These are phyloP conservation scores for Cokeromyces recurvatus DNA, from an alignment of 371 early-diverging fungal species.

Conservation along the genomic window DNA sequence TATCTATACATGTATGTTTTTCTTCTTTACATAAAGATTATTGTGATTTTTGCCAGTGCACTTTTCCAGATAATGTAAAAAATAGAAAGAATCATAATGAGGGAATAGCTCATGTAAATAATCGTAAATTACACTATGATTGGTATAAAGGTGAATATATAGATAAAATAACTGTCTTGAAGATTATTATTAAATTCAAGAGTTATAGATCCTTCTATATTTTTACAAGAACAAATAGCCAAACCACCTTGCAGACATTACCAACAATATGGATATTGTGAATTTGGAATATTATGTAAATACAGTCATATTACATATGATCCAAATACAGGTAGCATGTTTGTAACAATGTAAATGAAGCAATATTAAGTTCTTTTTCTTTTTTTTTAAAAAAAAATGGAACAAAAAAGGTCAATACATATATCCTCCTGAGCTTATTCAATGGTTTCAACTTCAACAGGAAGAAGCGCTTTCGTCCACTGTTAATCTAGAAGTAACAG, in stretches of 20 bases:
- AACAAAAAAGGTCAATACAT: slow-evolving; percentile 11
- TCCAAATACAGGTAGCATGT: slow-evolving; percentile 6
- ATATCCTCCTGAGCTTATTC: slow-evolving; percentile 23
- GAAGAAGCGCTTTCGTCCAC: not conserved
- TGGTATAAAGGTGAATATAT: slow-evolving; percentile 35
- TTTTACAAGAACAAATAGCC: slow-evolving; percentile 28
- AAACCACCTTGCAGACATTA: slow-evolving; percentile 37
- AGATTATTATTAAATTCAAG: too few relatives aligned
- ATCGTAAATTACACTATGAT: slow-evolving; percentile 37
- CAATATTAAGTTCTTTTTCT: too few relatives aligned
- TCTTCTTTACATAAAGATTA: slow-evolving; percentile 21
- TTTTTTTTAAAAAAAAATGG: too few relatives aligned
- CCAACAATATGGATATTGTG: slow-evolving; percentile 24
- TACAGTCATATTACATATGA: slow-evolving; percentile 32
- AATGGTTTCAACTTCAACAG: slow-evolving; percentile 27
- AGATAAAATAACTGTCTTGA: not conserved
- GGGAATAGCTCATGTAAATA: slow-evolving; percentile 30
- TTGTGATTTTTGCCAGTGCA: slow-evolving; percentile 45
- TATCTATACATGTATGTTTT: too few relatives aligned
- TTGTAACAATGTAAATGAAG: too few relatives aligned
- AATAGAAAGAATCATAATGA: slow-evolving; percentile 40
- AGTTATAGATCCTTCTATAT: slow-evolving; percentile 25
- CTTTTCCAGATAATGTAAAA: slow-evolving; percentile 41
- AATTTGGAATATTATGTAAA: slow-evolving; percentile 31
- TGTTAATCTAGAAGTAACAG: not conserved